Evolutionary conservation across 352 stramenopile species (phyloP), one percentile per base, ranked within the genome.

Genomic region (Phytophthora tentaculata): DNA sequence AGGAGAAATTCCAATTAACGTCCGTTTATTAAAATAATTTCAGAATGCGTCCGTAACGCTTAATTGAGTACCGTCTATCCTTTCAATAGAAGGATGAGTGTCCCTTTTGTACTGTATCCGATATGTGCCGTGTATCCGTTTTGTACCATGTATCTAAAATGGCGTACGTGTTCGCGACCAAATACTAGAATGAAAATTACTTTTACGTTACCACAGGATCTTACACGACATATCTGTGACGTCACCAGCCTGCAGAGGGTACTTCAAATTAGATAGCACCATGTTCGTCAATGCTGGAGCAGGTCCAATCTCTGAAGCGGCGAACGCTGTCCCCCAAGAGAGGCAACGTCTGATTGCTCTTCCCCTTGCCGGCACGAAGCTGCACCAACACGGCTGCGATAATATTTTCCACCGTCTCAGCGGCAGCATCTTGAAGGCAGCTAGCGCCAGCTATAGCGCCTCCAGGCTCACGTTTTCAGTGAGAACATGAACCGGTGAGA

Each of bases 201-300:
- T n/a, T n/a, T n/a, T n/a, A n/a, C n/a, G n/a, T n/a, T 94, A 94
- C 80, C 86, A 96, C 49, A 95, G 56, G 23, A 96, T 89, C 24
- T 95, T 77, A 54, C 84, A 85, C 41, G 73, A 39, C 13, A 80
- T 66, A n/a, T 74, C 67, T 1, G 81, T 74, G 62, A 91, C 88
- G 45, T 92, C 77, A 24, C 85, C 88, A 41, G 83, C 71, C 66
- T 93, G 78, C 13, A 96, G 71, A 35, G n/a, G n/a, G 88, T 95
- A 13, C 84, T n/a, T n/a, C n/a, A n/a, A n/a, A n/a, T n/a, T n/a
- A n/a, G n/a, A 78, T 61, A 84, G 67, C 20, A 86, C 89, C 89
- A 97, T 95, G 76, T 90, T 94, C 23, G 86, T 93, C 44, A 96
- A 67, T 24, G 88, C 96, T 10, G 88, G 73, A 52, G 85, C 81